A percentile compares a stretch with the other conserved stretches of the same genome.
Evolutionary conservation across 208 protist genomes (phyloP).

Genomic region (Trypanosomatidae sp.): DNA sequence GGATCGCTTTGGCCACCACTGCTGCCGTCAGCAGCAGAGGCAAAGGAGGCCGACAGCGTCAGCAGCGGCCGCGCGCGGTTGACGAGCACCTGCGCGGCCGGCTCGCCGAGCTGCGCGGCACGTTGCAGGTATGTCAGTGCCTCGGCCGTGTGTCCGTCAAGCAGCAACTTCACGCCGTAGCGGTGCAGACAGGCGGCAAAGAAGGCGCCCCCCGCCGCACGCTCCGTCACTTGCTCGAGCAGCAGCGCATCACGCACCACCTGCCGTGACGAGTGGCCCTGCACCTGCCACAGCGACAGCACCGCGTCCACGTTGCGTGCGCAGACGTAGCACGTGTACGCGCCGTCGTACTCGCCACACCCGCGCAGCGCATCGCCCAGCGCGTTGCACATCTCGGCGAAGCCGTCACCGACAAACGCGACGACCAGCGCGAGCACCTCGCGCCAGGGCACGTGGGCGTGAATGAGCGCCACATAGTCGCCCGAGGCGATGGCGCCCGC

Average conservation of each 20-base stretch:
- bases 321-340: slow-evolving; percentile 64
- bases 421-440: slow-evolving; percentile 63
- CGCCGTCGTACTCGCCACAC: slow-evolving; percentile 39
- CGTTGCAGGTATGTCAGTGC: slow-evolving; percentile 39
- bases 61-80: too few species aligned
- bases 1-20: too few species aligned
- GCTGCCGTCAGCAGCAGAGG: too few species aligned
- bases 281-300: slow-evolving; percentile 34
- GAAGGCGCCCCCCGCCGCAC: slow-evolving; percentile 15
- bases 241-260: slow-evolving; percentile 45
- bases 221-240: slow-evolving; percentile 52
- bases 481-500: slow-evolving; percentile 49
- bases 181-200: slow-evolving; percentile 43
- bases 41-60: too few species aligned
- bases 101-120: slow-evolving; percentile 34
- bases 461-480: slow-evolving; percentile 36
- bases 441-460: slow-evolving; percentile 35
- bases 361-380: slow-evolving; percentile 35
- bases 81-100: slow-evolving; percentile 30
- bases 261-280: slow-evolving; percentile 19
- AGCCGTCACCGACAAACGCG: slow-evolving; percentile 52
- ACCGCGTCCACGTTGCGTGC: slow-evolving; percentile 60
- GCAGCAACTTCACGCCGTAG: slow-evolving; percentile 31
- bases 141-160: slow-evolving; percentile 20
- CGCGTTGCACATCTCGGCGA: slow-evolving; percentile 42